Evolutionary conservation across 2,329 filamentous ascomycete species (phyloP).

Genomic region (Penicillium polonicum): DNA sequence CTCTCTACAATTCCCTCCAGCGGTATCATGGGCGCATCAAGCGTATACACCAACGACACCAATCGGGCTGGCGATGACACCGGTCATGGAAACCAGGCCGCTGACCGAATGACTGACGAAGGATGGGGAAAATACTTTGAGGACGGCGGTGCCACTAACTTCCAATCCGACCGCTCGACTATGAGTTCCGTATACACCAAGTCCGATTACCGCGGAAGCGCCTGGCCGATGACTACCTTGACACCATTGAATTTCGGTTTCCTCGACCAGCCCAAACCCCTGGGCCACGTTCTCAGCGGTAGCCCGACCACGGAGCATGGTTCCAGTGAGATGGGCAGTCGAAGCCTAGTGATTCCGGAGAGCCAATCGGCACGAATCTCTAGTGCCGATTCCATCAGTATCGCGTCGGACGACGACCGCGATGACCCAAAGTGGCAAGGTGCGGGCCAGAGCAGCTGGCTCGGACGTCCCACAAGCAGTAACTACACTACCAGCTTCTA

Average conservation of each 20-base stretch:
- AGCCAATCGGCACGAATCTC: slow-evolving; percentile 46
- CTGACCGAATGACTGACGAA: slow-evolving; percentile 47
- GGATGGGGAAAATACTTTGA: slow-evolving; percentile 53
- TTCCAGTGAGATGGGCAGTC: slow-evolving; percentile 27
- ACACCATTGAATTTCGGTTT: slow-evolving; percentile 38
- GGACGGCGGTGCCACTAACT: slow-evolving; percentile 32
- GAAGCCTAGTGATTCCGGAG: slow-evolving; percentile 38
- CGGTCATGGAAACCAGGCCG: slow-evolving; percentile 23
- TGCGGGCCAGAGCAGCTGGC: slow-evolving; percentile 29
- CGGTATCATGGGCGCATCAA: slow-evolving; percentile 22
- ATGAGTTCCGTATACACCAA: slow-evolving; percentile 30
- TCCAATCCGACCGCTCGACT: slow-evolving; percentile 29
- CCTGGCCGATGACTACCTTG: slow-evolving; percentile 42
- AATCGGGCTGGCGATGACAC: slow-evolving; percentile 21
- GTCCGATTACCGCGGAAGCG: slow-evolving; percentile 40
- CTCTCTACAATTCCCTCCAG: slow-evolving; percentile 34
- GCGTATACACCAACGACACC: slow-evolving; percentile 21
- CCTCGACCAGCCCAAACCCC: slow-evolving; percentile 40
- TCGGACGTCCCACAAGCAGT: slow-evolving; percentile 42
- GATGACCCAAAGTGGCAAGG: slow-evolving; percentile 29
- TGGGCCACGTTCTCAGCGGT: slow-evolving; percentile 42
- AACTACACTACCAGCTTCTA: slow-evolving; percentile 43
- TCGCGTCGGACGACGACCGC: slow-evolving; percentile 38
- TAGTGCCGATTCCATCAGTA: slow-evolving; percentile 43
- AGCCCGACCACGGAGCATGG: slow-evolving; percentile 44